phyloP scores from a whole-genome alignment of 495 filamentous ascomycete species.

The Astrocystis sublimbata region DNA sequence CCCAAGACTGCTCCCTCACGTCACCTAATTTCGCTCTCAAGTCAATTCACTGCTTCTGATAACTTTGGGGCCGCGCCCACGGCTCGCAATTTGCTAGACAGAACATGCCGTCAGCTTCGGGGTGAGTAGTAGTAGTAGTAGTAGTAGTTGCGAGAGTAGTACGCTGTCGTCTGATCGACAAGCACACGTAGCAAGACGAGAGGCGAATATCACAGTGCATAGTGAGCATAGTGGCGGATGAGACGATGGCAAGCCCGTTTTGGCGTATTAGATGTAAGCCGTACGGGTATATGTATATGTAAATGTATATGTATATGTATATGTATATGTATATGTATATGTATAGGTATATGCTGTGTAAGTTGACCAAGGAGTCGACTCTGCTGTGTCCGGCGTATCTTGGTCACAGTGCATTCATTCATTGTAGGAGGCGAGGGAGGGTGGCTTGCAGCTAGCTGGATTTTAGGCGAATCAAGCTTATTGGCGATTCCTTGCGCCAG shows the following conservation, averaged over 20 bases:
- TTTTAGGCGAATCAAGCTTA: slow-evolving; percentile 14
- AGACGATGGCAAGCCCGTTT: background rate
- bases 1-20: too few species aligned
- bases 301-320: too few species aligned
- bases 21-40: slow-evolving; percentile 2
- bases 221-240: background rate
- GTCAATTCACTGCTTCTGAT: background rate
- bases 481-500: slow-evolving; percentile 19
- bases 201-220: background rate
- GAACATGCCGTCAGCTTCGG: too few species aligned
- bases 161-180: background rate
- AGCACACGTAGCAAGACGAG: background rate
- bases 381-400: slow-evolving; percentile 9
- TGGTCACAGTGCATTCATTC: slow-evolving; percentile 14
- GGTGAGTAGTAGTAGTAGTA: too few species aligned
- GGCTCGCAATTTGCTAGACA: too few species aligned
- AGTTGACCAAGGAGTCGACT: too few species aligned
- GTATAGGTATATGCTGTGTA: slow-evolving; percentile 1
- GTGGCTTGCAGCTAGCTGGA: slow-evolving; percentile 22
- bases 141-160: too few species aligned
- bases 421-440: slow-evolving; percentile 9
- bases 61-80: too few species aligned
- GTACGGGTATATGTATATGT: background rate
- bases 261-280: background rate
- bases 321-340: too few species aligned